Base-by-base conservation (phyloP, 1,139 yeast species). In the Scheffersomyces parashehatae region DNA sequence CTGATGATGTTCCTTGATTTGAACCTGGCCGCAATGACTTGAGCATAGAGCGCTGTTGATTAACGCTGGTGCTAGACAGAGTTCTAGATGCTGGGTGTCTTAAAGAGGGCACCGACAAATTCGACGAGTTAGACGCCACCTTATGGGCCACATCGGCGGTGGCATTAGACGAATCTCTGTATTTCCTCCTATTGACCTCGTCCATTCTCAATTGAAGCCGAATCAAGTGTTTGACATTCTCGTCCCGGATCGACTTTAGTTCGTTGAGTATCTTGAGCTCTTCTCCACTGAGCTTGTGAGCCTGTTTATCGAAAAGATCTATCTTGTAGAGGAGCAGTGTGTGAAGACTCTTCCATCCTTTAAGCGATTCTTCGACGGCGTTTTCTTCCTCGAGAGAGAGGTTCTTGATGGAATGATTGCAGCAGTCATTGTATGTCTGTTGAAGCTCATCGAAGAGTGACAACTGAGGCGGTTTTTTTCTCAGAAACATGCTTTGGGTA, bases 331-430 rank as follows among this genome's bases (percentile, higher is more conserved):
- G 68, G 9, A 83, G 70, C 41, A 79, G 75, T 2, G 87, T 81
- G 51, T 83, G 88, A 14, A 85, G 64, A 7, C 82, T 71, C 54
- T 82, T 83, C 91, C 91, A 85, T 3, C 90, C 90, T 51, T 77
- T 79, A 28, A 83, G 64, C 1, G 91, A 87, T 15, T 75, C 80
- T 43, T 73, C 79, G 40, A 72, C 64, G 15, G 75, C 70, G 33
- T 74, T 70, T 15, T 70, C 67, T 48, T 84, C 85, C 55, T 85
- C 91, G 24, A 79, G 57, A 5, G 79, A 72, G 40, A 83, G 59
- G 59, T 82, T 80, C 50, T 75, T 70, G 42, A 84, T 70, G 10
- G 88, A 74, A 45, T 70, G 69, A 54, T 79, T 78, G 43, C 88
- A 85, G 46, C 82, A 70, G 49, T 81, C 85, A 50, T 77, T 74